Evolutionary conservation across 1,284 basidiomycete genomes (phyloP), one percentile per base, ranked within the genome.

Genomic region (Heterobasidion irregulare): DNA sequence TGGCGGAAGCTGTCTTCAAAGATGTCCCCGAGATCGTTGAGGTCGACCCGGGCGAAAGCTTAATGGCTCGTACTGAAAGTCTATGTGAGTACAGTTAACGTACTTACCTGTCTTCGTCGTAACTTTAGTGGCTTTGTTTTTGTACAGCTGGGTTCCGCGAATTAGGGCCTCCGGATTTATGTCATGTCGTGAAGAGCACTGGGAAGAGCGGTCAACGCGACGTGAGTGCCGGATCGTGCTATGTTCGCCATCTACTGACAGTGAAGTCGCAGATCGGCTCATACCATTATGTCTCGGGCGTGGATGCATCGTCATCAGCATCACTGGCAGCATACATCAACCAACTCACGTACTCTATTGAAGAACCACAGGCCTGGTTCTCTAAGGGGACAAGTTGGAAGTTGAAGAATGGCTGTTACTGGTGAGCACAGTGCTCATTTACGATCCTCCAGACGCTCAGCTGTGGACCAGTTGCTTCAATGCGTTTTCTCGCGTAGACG

Each of bases 241-340:
- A 53, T 50, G 2, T 55, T 49, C 34, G 9, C 18, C 43, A 50
- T 52, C 53, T 51, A 46, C 55, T 33, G 18, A 51, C 19, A 44
- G 52, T 59, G 52, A 50, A 54, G 38, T 53, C 57, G 51, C 65
- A 96, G 92, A 75, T 92, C 56, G 92, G 92, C 46, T 95, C 93
- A 32, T 97, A 96, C 68, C 94, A 98, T 72, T 94, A 89, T 67
- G 83, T 98, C 56, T 98, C 96, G 0, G 96, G 96, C 33, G 92
- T 98, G 51, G 96, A 99, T 70, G 94, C 96, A 0, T 97, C 94
- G 9, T 97, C 94, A 1, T 98, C 94, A 10, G 97, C 96, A 2
- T 97, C 94, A 0, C 80, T 99, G 10, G 97, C 96, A 8, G 96
- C 96, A 5, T 99, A 99, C 72, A 90, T 99, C 71, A 99, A 99